phyloP scores from a whole-genome alignment of 108 stramenopile genomes.

The Phaeodactylum tricornutum region DNA sequence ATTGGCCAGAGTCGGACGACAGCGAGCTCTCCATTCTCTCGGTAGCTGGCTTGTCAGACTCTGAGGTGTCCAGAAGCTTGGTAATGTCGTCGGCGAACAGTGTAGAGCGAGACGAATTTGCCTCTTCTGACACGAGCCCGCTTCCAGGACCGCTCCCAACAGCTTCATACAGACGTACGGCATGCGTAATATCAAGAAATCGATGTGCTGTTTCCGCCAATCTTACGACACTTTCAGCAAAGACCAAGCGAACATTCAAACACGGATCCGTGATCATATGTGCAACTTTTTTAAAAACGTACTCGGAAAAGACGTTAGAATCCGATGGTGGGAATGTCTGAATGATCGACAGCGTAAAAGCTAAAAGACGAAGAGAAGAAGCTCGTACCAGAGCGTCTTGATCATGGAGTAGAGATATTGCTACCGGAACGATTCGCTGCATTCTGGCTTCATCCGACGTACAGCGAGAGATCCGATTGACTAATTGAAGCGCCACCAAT shows the following conservation, averaged over 20 bases:
- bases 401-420: conserved; percentile 78
- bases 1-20: conserved; percentile 9
- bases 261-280: conserved; percentile 78
- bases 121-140: background rate
- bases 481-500: conserved; percentile 78
- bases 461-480: conserved; percentile 64
- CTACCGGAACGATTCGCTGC: conserved; percentile 88
- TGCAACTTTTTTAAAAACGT: conserved; percentile 88
- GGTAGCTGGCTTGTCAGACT: conserved; percentile 4
- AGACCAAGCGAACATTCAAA: conserved; percentile 76
- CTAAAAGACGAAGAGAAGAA: conserved; percentile 55
- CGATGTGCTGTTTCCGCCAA: conserved; percentile 79
- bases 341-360: conserved; percentile 56
- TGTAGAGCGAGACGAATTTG: no score
- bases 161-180: conserved; percentile 67
- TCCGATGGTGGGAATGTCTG: conserved; percentile 85
- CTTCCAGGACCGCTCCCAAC: conserved; percentile 41
- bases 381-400: conserved; percentile 78
- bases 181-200: conserved; percentile 86
- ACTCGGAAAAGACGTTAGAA: conserved; percentile 86
- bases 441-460: conserved; percentile 78
- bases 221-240: conserved; percentile 69
- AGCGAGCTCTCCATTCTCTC: no score
- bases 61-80: conserved; percentile 19
- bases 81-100: conserved; percentile 43